Base-by-base conservation (phyloP, 1,139 yeast genomes). In the Sugiyamaella japonica region DNA sequence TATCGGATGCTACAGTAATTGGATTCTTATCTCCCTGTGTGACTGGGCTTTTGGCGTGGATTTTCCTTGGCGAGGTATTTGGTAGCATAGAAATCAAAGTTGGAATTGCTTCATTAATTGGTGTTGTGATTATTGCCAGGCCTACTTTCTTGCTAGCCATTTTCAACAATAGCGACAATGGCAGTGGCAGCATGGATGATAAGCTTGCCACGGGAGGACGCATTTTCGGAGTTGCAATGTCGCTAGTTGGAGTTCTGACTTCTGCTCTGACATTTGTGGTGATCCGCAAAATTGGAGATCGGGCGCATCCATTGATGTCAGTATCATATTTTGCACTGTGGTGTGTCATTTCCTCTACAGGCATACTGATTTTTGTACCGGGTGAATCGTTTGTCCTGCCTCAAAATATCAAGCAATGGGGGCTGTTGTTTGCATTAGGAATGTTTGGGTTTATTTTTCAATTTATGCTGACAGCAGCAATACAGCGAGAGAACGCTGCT, bases 391-490 rank as follows among this genome's bases (percentile, higher is more conserved):
- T 89, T 67, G 82, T 76, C 49, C 61, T 82, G 1, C 96, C 96
- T 0, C 76, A 75, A 25, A 78, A 80, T 25, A 42, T 63, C 1
- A 73, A 74, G 61, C 93, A 89, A 66, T 86, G 96, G 95, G 62
- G 73, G 6, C 71, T 86, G 32, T 79, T 90, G 59, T 55, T 73
- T 1, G 68, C 79, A 31, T 78, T 89, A 59, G 96, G 97, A 1
- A 61, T 85, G 10, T 78, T 87, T 45, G 97, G 97, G 0, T 90
- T 90, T 68, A 71, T 84, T 54, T 86, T 86, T 83, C 97, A 90
- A 68, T 83, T 84, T 63, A 74, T 85, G 31, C 71, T 88, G 54
- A 88, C 97, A 0, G 84, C 89, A 2, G 97, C 96, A 0, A 79
- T 90, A 51, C 96, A 89, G 68, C 74, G 89, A 56, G 96, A 88